These are phyloP conservation scores for Delonix regia DNA, from an alignment of 306 rosid genomes.

Conservation along the genomic window DNA sequence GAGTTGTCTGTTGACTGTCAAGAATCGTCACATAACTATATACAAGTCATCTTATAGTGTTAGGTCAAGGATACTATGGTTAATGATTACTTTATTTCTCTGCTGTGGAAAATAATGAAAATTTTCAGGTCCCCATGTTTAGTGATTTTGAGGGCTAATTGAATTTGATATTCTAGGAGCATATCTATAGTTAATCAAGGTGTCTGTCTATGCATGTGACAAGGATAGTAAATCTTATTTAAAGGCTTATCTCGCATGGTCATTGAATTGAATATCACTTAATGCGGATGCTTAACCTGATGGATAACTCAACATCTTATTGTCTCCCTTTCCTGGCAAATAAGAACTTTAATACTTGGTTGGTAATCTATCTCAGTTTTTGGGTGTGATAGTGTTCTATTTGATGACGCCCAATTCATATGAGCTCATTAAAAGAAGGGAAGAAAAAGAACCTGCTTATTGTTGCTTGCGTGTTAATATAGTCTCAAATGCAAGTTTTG, in stretches of 20 bases:
- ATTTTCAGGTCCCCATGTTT: background rate
- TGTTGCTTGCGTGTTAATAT: background rate
- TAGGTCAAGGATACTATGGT: background rate
- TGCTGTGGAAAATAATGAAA: background rate
- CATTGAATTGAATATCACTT: background rate
- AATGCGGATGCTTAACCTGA: background rate
- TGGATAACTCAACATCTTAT: background rate
- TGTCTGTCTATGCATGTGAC: background rate
- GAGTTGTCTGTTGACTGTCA: background rate
- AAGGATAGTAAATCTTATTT: background rate
- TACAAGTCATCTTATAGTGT: background rate
- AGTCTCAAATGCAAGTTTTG: no score
- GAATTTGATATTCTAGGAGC: background rate
- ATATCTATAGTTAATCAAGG: background rate
- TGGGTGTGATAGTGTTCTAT: background rate
- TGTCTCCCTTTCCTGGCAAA: background rate
- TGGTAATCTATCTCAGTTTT: background rate
- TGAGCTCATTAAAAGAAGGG: background rate
- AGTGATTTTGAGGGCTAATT: background rate
- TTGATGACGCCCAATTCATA: background rate
- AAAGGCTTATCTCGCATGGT: background rate
- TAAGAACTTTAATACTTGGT: background rate
- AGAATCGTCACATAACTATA: background rate
- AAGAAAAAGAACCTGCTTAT: constrained; percentile 2
- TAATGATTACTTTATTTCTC: background rate